Conservation (phyloP, 1,284 basidiomycete genomes). For the Peniophora sp. region DNA sequence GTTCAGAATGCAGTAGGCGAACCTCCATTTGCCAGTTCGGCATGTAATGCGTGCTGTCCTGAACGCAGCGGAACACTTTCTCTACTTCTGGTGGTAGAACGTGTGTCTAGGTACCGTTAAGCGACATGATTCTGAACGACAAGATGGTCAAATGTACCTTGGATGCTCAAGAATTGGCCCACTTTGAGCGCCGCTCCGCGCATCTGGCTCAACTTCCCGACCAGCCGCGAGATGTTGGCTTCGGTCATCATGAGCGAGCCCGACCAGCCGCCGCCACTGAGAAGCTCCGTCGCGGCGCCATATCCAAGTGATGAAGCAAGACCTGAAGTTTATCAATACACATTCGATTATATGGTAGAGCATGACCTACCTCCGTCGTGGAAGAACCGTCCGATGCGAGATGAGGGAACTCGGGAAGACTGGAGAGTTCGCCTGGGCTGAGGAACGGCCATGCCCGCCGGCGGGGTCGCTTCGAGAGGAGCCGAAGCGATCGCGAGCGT, state of each 20-base stretch:
- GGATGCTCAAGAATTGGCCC: slow-evolving; percentile 96
- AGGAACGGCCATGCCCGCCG: neutral
- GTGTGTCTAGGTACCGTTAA: slow-evolving; percentile 49
- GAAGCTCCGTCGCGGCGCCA: slow-evolving; percentile 51
- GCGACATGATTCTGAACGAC: neutral
- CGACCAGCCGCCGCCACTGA: slow-evolving; percentile 16
- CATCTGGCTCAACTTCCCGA: slow-evolving; percentile 91
- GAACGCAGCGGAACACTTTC: slow-evolving; percentile 83
- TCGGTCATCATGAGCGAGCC: slow-evolving; percentile 78
- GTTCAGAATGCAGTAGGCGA: neutral
- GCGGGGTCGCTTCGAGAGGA: too few relatives aligned
- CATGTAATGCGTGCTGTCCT: slow-evolving; percentile 97
- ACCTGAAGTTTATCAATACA: too few relatives aligned
- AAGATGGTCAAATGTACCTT: slow-evolving; percentile 47
- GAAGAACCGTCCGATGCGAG: slow-evolving; percentile 78
- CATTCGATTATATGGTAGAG: too few relatives aligned
- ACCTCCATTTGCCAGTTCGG: slow-evolving; percentile 97
- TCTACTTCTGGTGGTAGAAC: slow-evolving; percentile 86
- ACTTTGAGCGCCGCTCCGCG: slow-evolving; percentile 94
- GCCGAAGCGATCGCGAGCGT: too few relatives aligned
- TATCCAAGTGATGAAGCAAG: slow-evolving; percentile 67
- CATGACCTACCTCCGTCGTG: slow-evolving; percentile 78
- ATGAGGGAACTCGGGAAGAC: slow-evolving; percentile 82
- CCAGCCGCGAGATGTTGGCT: slow-evolving; percentile 83
- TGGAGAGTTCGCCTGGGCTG: slow-evolving; percentile 35